Evolutionary conservation across 2,329 filamentous ascomycete species (phyloP), one percentile per base, ranked within the genome.

Genomic region (Ascochyta lentis): DNA sequence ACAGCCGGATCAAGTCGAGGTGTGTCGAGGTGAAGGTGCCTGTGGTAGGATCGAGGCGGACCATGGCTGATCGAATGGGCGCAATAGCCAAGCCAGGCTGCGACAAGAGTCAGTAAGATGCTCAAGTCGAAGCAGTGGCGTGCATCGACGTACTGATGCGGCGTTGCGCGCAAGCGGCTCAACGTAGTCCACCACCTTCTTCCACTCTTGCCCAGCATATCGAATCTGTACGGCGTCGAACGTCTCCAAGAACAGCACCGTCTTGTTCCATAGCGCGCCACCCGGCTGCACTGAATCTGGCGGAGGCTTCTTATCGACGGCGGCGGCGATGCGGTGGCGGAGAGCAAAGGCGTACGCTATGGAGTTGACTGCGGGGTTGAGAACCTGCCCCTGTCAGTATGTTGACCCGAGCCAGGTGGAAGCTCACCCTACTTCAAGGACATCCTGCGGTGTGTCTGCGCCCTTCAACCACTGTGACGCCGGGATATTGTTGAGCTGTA

Each of bases 1-100:
- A 88, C 10, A 87, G 71, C 38, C 80, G 83, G 27, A 83, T 79
- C 29, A 91, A 78, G 13, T 76, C 68, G 34, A 88, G 72, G 64
- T 92, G 89, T 26, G 80, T 80, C 4, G 83, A 83, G 4, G 89
- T 92, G 63, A 92, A 85, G 47, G 89, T 84, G 45, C 83, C 83
- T 26, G 83, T 85, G 12, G 82, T 82, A 1, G 89, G 87, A 61
- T 93, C 89, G 53, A 93, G 78, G 49, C 83, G 83, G 12, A 87
- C 76, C 60, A 93, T 81, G 3, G 86, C 87, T 66, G 76, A 72
- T 49, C 76, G 72, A 29, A 81, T 73, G 5, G 76, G 71, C 12
- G 70, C 67, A 46, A 81, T 70, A 31, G 73, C 74, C 16, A 73
- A 57, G 24, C 63, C 62, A n/a, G 71, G 68, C 75, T 77, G 43